phyloP scores from a whole-genome alignment of 768 basidiomycete species.

The Suillus luteus region DNA sequence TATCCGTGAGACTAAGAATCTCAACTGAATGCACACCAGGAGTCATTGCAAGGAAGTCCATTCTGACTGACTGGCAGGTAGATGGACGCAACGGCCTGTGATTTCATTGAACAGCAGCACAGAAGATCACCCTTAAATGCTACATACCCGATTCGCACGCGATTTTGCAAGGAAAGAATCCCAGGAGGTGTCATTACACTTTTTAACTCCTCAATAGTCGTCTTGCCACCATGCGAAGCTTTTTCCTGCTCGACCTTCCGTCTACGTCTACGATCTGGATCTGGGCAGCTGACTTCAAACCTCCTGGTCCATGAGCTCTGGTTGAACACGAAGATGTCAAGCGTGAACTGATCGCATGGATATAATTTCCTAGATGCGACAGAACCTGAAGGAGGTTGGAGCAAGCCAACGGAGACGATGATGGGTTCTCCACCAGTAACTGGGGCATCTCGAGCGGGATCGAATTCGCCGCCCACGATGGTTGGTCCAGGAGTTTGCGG shows the following conservation, averaged over 20 bases:
- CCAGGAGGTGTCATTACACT: conserved; percentile 48
- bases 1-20: conserved; percentile 69
- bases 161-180: conserved; percentile 74
- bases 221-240: conserved; percentile 18
- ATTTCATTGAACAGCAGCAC: conserved; percentile 8
- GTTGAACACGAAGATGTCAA: conserved; percentile 90
- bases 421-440: conserved; percentile 52
- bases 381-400: conserved; percentile 28
- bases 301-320: conserved; percentile 73
- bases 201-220: conserved; percentile 29
- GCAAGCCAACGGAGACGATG: conserved; percentile 67
- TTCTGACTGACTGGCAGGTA: conserved; percentile 83
- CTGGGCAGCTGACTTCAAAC: conserved; percentile 75
- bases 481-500: conserved; percentile 61
- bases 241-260: conserved; percentile 38
- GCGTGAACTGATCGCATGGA: conserved; percentile 71
- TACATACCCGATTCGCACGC: conserved; percentile 77
- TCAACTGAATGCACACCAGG: conserved; percentile 82
- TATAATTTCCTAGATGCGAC: conserved; percentile 51
- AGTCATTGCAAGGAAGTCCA: conserved; percentile 80
- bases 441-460: conserved; percentile 26
- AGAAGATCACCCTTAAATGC: conserved; percentile 7
- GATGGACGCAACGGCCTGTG: conserved; percentile 74
- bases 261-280: conserved; percentile 46
- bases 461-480: conserved; percentile 44